These are phyloP conservation scores for Polygonum aviculare DNA, from an alignment of 148 eudicot genomes.

Conservation along the genomic window DNA sequence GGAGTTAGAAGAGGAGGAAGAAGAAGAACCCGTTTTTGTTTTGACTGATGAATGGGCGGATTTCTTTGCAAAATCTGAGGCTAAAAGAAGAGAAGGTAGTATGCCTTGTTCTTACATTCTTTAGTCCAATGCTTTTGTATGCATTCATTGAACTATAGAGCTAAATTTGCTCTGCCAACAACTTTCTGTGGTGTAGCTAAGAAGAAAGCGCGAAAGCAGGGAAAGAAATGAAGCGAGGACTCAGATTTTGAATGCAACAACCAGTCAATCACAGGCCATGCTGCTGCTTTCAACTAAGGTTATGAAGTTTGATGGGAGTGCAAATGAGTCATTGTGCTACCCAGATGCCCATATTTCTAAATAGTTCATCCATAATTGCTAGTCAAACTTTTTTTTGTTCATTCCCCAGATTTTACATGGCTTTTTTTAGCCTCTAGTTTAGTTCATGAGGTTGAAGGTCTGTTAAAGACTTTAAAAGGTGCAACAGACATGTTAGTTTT, in stretches of 20 bases:
- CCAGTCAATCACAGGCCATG: background rate
- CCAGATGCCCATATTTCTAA: background rate
- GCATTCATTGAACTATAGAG: background rate
- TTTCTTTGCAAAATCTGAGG: constrained; percentile 83
- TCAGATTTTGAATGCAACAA: background rate
- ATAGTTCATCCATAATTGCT: background rate
- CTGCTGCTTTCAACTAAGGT: background rate
- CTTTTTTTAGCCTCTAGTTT: background rate
- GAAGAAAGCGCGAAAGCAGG: constrained; percentile 44
- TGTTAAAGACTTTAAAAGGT: background rate
- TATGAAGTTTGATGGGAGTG: background rate
- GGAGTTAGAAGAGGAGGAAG: constrained; percentile 33
- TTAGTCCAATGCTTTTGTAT: background rate
- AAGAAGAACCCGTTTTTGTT: constrained; percentile 60
- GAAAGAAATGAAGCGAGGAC: constrained; percentile 16
- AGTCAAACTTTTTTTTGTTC: background rate
- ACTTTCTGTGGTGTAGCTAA: constrained; percentile 26
- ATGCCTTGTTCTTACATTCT: background rate
- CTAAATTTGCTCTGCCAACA: background rate
- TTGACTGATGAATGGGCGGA: constrained; percentile 89
- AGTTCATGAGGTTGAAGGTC: background rate
- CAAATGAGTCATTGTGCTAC: background rate
- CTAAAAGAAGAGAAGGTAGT: constrained; percentile 54
- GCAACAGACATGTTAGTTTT: too few species aligned
- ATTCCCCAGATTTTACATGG: background rate